phyloP scores from a whole-genome alignment of 768 basidiomycete species.

The Albatrellus ellisii region DNA sequence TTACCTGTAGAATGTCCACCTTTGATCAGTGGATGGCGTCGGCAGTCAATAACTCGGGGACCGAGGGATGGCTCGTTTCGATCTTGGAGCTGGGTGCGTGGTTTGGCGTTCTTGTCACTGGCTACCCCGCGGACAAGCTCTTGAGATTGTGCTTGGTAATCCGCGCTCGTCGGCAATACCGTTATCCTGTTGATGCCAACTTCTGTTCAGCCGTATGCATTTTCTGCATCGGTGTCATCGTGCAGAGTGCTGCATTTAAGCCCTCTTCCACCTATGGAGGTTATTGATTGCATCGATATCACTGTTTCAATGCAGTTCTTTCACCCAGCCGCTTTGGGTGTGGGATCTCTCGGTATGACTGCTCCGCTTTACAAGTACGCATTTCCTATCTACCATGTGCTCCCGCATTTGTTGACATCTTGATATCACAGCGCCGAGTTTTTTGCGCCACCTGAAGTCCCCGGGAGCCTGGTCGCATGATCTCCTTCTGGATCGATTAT shows the following conservation, averaged over 20 bases:
- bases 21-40: constrained; percentile 42
- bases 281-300: constrained; percentile 10
- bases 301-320: too few relatives aligned
- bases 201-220: constrained; percentile 16
- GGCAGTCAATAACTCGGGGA: constrained; percentile 35
- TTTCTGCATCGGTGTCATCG: constrained; percentile 46
- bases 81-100: constrained; percentile 69
- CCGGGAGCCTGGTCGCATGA: constrained; percentile 68
- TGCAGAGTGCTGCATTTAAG: constrained; percentile 46
- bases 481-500: constrained; percentile 36
- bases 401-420: not conserved
- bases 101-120: constrained; percentile 61
- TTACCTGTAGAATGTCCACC: constrained; percentile 37
- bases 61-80: constrained; percentile 60
- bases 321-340: constrained; percentile 74
- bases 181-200: not conserved
- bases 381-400: not conserved
- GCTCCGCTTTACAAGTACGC: constrained; percentile 64
- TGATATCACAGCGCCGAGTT: constrained; percentile 31
- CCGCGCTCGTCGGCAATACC: constrained; percentile 4
- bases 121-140: constrained; percentile 59
- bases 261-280: constrained; percentile 58
- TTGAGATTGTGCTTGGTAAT: constrained; percentile 51
- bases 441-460: constrained; percentile 69
- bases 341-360: constrained; percentile 73